phyloP scores from a whole-genome alignment of 2,329 filamentous ascomycete genomes.

The Penicillium sumatraense region DNA sequence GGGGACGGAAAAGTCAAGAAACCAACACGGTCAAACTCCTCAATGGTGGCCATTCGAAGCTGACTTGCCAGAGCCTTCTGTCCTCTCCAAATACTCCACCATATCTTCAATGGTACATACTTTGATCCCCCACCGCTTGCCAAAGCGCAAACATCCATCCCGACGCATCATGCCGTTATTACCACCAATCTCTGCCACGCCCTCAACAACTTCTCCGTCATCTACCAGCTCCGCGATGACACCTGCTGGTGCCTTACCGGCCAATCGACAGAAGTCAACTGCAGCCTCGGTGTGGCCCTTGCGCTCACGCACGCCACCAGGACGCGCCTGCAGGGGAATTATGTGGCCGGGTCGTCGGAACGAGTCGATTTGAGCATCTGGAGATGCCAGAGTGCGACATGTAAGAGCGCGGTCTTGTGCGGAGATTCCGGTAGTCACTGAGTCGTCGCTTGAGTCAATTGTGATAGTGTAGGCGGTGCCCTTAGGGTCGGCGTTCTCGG shows the following conservation, averaged over 20 bases:
- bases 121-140: constrained; percentile 83
- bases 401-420: constrained; percentile 85
- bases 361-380: constrained; percentile 57
- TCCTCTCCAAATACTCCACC: constrained; percentile 77
- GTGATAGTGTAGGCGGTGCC: constrained; percentile 92
- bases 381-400: constrained; percentile 76
- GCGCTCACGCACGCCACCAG: constrained; percentile 79
- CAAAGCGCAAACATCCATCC: constrained; percentile 87
- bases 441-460: constrained; percentile 75
- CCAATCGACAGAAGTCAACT: constrained; percentile 84
- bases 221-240: constrained; percentile 93
- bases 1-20: constrained; percentile 10
- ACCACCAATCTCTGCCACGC: constrained; percentile 66
- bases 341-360: constrained; percentile 90
- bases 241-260: constrained; percentile 74
- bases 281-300: constrained; percentile 92
- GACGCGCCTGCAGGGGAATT: constrained; percentile 77
- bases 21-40: constrained; percentile 15
- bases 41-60: constrained; percentile 42
- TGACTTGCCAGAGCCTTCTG: constrained; percentile 57
- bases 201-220: constrained; percentile 74
- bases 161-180: constrained; percentile 87
- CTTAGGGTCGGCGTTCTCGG: constrained; percentile 77
- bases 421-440: constrained; percentile 85
- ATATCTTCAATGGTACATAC: constrained; percentile 95